phyloP scores from a whole-genome alignment of 495 filamentous ascomycete genomes.

The Trichoderma virens region DNA sequence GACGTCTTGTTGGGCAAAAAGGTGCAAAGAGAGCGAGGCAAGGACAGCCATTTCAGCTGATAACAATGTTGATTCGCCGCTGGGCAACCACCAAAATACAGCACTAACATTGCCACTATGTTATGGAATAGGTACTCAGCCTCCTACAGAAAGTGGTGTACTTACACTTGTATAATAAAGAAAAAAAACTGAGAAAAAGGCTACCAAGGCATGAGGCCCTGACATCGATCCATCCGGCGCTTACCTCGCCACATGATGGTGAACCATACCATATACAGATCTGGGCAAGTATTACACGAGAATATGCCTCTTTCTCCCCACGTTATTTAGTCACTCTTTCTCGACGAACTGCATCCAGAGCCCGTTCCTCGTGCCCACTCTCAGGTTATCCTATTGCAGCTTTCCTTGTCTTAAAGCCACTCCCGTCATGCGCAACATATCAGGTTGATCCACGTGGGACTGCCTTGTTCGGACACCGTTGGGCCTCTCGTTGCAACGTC shows the following conservation, averaged over 20 bases:
- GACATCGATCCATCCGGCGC: background rate
- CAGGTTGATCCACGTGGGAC: background rate
- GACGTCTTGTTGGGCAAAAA: too few species aligned
- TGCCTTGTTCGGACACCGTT: background rate
- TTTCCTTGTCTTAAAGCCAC: background rate
- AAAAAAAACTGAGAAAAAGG: background rate
- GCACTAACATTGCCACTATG: too few species aligned
- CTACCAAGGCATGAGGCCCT: background rate
- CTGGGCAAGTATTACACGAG: background rate
- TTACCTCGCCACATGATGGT: conserved; percentile 3
- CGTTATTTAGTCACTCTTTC: background rate
- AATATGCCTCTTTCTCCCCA: background rate
- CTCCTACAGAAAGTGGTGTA: too few species aligned
- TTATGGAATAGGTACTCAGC: too few species aligned
- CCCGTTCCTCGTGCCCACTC: conserved; percentile 2
- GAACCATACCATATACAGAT: background rate
- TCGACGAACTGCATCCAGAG: conserved; percentile 3
- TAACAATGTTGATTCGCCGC: too few species aligned
- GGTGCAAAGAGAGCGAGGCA: too few species aligned
- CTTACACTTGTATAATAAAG: background rate
- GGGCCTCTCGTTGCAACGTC: background rate
- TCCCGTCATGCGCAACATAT: conserved; percentile 5
- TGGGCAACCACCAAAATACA: too few species aligned
- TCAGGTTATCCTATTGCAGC: background rate
- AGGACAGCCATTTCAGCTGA: too few species aligned